Evolutionary conservation across 148 eudicot genomes (phyloP).

Genomic region (Mesembryanthemum crystallinum): DNA sequence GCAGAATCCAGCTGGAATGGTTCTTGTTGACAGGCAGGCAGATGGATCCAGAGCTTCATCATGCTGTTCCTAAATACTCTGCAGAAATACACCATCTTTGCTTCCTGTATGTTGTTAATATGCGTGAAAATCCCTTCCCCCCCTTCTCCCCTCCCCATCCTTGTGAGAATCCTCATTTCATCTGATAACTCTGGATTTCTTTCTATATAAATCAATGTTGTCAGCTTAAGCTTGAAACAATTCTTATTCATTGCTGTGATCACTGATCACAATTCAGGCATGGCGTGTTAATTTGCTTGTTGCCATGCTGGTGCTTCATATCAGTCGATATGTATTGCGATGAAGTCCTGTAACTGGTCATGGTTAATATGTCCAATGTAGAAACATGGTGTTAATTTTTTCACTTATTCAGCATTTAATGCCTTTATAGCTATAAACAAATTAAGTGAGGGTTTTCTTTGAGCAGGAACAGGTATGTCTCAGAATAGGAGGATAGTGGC

Average conservation of each 20-base stretch:
- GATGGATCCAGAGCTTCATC: constrained; percentile 65
- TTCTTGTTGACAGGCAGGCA: constrained; percentile 75
- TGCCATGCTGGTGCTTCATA: background rate
- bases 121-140: background rate
- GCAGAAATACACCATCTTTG: background rate
- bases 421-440: background rate
- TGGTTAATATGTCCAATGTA: too few species aligned
- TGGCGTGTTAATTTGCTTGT: background rate
- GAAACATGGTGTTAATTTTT: background rate
- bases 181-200: constrained; percentile 9
- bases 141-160: background rate
- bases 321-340: too few species aligned
- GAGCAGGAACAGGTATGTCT: constrained; percentile 20
- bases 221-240: background rate
- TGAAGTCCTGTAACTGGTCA: too few species aligned
- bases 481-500: constrained; percentile 11
- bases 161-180: background rate
- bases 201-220: constrained; percentile 8
- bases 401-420: background rate
- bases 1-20: constrained; percentile 92
- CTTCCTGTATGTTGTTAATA: constrained; percentile 20
- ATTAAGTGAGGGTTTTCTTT: constrained; percentile 12
- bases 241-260: constrained; percentile 1
- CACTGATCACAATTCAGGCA: background rate
- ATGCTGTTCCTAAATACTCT: constrained; percentile 62